Evolutionary conservation across 495 filamentous ascomycete species (phyloP).

Genomic region (Cryomyces minteri): DNA sequence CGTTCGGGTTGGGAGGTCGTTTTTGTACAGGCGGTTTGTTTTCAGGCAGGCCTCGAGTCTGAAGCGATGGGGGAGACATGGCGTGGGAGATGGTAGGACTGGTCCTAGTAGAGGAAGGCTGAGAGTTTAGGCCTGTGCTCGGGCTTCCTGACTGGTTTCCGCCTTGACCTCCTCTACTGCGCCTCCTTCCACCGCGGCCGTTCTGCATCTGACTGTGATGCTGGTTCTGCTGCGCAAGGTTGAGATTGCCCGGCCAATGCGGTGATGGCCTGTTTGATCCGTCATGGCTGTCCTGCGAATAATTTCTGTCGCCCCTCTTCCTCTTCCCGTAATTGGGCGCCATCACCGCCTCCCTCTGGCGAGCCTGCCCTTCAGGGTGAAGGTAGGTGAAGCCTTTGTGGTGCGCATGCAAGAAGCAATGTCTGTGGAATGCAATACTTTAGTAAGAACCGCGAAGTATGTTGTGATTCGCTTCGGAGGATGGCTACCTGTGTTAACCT

Average conservation of each 20-base stretch:
- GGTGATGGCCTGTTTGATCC: conserved; percentile 36
- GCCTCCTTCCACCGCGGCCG: conserved; percentile 25
- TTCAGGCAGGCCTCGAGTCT: not conserved
- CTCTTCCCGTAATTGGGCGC: not conserved
- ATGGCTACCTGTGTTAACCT: too few species aligned
- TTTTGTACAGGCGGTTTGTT: not conserved
- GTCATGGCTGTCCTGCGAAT: conserved; percentile 23
- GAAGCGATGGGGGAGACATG: conserved; percentile 18
- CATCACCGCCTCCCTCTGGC: not conserved
- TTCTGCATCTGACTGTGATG: conserved; percentile 25
- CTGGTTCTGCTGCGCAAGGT: conserved; percentile 38
- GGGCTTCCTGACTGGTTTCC: not conserved
- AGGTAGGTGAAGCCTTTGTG: too few species aligned
- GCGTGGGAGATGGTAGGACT: conserved; percentile 9
- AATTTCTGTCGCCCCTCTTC: not conserved
- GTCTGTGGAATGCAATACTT: too few species aligned
- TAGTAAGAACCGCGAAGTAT: too few species aligned
- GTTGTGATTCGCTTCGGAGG: too few species aligned
- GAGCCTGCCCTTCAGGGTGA: too few species aligned
- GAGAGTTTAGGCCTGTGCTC: not conserved
- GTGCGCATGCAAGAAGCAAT: too few species aligned
- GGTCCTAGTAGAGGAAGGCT: not conserved
- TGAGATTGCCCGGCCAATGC: conserved; percentile 40
- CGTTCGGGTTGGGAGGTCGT: too few species aligned
- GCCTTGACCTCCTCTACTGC: conserved; percentile 3